Conservation (phyloP, 306 rosid species). For the Macrotyloma uniflorum region DNA sequence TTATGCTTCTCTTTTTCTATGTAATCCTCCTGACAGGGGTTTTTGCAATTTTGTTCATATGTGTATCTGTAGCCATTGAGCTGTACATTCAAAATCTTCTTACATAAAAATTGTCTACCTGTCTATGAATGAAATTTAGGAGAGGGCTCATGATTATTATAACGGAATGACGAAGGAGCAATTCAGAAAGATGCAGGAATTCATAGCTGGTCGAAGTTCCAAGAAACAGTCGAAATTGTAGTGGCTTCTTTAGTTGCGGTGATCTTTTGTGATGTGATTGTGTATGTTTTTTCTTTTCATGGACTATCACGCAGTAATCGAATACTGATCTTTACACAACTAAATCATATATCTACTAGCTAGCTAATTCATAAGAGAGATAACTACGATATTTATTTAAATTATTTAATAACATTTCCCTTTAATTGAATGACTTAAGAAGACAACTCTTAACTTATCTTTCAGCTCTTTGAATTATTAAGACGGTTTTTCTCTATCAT, state of each 20-base stretch:
- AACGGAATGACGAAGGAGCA: constrained; percentile 87
- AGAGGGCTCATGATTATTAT: constrained; percentile 78
- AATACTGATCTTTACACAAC: no score
- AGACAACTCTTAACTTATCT: no score
- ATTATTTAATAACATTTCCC: no score
- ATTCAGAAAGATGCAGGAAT: constrained; percentile 89
- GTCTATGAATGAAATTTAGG: constrained; percentile 46
- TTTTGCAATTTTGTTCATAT: background rate
- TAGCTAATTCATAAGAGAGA: no score
- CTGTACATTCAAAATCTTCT: background rate
- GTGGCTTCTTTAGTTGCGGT: constrained; percentile 39
- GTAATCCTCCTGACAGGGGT: background rate
- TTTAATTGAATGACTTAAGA: no score
- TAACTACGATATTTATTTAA: no score
- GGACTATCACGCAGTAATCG: no score
- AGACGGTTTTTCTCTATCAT: no score
- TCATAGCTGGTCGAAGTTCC: constrained; percentile 76
- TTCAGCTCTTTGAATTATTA: no score
- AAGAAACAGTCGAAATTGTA: constrained; percentile 81
- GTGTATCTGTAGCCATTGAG: constrained; percentile 6
- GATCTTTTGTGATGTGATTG: constrained; percentile 28
- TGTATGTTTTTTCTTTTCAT: background rate
- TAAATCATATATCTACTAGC: no score
- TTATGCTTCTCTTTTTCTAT: background rate
- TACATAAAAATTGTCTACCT: background rate